phyloP scores from a whole-genome alignment of 805 yeast species.

The Teunomyces gatunensis region DNA sequence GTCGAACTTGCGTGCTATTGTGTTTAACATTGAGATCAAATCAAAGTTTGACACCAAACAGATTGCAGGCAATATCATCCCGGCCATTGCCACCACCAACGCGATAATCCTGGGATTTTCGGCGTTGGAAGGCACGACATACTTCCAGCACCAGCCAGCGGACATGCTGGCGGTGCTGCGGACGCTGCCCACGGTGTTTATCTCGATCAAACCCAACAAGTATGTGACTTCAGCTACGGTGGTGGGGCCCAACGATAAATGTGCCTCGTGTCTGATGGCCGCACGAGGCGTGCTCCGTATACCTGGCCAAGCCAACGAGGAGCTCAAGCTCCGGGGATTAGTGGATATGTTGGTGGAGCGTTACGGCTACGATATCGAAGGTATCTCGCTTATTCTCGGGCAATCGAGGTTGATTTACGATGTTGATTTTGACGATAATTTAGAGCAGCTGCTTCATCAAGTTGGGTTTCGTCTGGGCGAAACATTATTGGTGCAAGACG shows the following conservation, averaged over 20 bases:
- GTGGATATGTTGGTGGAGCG: conserved; percentile 46
- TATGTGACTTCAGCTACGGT: conserved; percentile 64
- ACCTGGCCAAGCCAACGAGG: no score
- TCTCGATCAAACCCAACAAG: conserved; percentile 51
- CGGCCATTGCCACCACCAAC: conserved; percentile 97
- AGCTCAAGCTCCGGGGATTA: conserved; percentile 41
- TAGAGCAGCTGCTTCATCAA: conserved; percentile 43
- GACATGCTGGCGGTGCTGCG: neutral
- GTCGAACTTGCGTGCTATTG: conserved; percentile 69
- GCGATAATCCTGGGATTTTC: conserved; percentile 93
- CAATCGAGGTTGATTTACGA: conserved; percentile 70
- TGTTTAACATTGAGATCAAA: conserved; percentile 68
- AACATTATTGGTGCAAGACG: conserved; percentile 72
- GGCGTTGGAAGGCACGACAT: conserved; percentile 65
- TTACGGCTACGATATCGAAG: conserved; percentile 49
- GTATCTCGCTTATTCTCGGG: conserved; percentile 60
- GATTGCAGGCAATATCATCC: conserved; percentile 96
- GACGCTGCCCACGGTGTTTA: conserved; percentile 30
- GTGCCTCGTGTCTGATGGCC: conserved; percentile 63
- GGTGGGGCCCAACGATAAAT: conserved; percentile 62
- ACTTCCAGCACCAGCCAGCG: conserved; percentile 25
- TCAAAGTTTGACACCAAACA: conserved; percentile 86
- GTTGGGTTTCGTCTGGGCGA: conserved; percentile 59
- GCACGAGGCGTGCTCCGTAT: conserved; percentile 45
- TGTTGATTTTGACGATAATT: conserved; percentile 82